Percentiles rank a stretch among this genome's conserved stretches.
These are phyloP conservation scores for Plantago coronopus DNA, from an alignment of 305 asterid genomes.

Conservation along the genomic window DNA sequence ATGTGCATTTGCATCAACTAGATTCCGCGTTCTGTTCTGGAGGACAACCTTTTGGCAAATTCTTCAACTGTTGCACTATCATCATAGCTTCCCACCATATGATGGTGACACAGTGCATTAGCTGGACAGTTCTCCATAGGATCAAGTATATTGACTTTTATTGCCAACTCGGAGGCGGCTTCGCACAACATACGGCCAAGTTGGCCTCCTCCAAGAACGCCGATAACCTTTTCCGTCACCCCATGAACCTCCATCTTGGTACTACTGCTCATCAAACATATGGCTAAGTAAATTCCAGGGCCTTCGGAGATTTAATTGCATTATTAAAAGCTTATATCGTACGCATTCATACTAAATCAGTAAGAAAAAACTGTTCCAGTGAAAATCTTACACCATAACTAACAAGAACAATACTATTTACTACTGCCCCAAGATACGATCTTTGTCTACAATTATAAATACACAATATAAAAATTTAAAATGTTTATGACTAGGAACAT, in stretches of 20 bases:
- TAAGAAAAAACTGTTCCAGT: background rate
- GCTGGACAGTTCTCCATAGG: constrained; percentile 90
- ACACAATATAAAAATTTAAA: background rate
- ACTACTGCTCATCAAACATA: constrained; percentile 29
- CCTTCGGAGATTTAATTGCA: constrained; percentile 11
- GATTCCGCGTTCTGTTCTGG: background rate
- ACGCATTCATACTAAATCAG: background rate
- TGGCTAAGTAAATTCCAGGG: constrained; percentile 3
- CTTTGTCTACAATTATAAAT: background rate
- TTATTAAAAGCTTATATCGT: background rate
- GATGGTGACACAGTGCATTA: constrained; percentile 62
- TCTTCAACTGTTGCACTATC: constrained; percentile 80
- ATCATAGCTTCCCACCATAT: constrained; percentile 81
- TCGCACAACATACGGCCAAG: constrained; percentile 95
- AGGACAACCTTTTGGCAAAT: constrained; percentile 70
- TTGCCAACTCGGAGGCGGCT: constrained; percentile 84
- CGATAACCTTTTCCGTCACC: constrained; percentile 64
- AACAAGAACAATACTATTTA: too few relatives aligned
- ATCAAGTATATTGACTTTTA: constrained; percentile 73
- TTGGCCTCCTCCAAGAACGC: constrained; percentile 98
- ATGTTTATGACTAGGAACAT: background rate
- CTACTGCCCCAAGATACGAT: background rate
- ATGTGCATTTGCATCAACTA: too few relatives aligned
- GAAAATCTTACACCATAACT: background rate
- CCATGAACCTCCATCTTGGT: constrained; percentile 51